These are phyloP conservation scores for Cardamine chenopodiifolia DNA, from an alignment of 345 rosid genomes.

Conservation along the genomic window DNA sequence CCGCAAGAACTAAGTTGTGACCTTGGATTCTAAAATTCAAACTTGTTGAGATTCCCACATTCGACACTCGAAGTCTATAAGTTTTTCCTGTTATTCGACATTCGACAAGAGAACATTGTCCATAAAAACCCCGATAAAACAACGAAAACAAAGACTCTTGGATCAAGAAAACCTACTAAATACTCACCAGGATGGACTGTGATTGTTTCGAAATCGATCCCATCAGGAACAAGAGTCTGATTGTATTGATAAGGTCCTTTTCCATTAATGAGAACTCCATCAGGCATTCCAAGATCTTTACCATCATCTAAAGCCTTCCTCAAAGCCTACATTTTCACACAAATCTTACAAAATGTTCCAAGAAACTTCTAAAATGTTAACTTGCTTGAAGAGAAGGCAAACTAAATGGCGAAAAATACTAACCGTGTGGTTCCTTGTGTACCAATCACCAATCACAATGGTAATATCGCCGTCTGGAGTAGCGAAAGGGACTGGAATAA, in stretches of 20 bases:
- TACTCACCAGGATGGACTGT: conserved; percentile 88
- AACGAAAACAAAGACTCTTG: conserved; percentile 8
- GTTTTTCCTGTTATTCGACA: conserved; percentile 66
- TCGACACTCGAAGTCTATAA: conserved; percentile 85
- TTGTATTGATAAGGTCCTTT: conserved; percentile 96
- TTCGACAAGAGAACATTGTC: not conserved
- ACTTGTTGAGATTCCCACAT: conserved; percentile 90
- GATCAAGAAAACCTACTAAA: not conserved
- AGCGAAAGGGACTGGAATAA: conserved; percentile 84
- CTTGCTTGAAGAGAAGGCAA: not conserved
- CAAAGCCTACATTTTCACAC: conserved; percentile 62
- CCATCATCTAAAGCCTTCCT: conserved; percentile 91
- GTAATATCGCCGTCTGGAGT: conserved; percentile 82
- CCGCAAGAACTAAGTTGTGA: conserved; percentile 88
- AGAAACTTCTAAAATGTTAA: conserved; percentile 8
- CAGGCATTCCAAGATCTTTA: conserved; percentile 90
- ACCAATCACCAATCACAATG: conserved; percentile 93
- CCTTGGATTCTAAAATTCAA: conserved; percentile 95
- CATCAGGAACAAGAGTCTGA: conserved; percentile 75
- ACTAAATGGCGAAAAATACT: conserved; percentile 35
- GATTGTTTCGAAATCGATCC: conserved; percentile 74
- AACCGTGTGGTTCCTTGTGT: conserved; percentile 90
- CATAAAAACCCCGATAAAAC: not conserved
- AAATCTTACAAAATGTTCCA: not conserved
- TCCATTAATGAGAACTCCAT: conserved; percentile 96